Base-by-base conservation (phyloP, 805 yeast species). In the Saccharomycopsis amapae region DNA sequence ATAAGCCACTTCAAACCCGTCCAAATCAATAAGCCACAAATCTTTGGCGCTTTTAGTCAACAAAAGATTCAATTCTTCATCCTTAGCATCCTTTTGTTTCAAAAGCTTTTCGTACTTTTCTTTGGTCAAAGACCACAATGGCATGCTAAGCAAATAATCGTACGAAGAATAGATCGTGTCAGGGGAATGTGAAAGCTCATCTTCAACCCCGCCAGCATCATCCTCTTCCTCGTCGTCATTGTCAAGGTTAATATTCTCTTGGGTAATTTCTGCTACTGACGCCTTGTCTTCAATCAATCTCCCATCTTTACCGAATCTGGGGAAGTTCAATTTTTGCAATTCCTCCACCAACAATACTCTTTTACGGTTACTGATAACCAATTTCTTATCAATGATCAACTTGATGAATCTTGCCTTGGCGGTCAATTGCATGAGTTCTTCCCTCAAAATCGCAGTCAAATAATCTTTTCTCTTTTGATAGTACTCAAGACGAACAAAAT, bases 321-420 rank as follows among this genome's bases (percentile, higher is more conserved):
- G 93, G 64, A 93, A 93, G 20, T 80, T 78, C 45, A 77, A 65
- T 2, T 65, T 63, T 55, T 73, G 72, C 51, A 93, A 71, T 45
- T 81, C 83, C 34, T 71, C 71, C 44, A 86, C 74, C 55, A 93
- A 69, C 2, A 64, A 73, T 13, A 69, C 69, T 51, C 86, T 74
- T 59, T 84, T 80, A 60, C 81, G 81, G 65, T 93, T 93, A 37
- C 83, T 78, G 30, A 93, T 79, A 18, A 66, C 62, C 45, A 93
- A 69, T 55, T 79, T 69, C 50, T 73, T 73, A 24, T 85, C 95
- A 53, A 90, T 86, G 38, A 93, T 90, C 75, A 89, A 65, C 64
- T 88, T 88, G 53, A 93, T 81, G 61, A 93, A 93, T 49, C 95
- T 73, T 0, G 97, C 97, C 60, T 90, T 97, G 48, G 80, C 79